Conservation (phyloP, 176 grass and related monocot species). For the Carex scoparia region DNA sequence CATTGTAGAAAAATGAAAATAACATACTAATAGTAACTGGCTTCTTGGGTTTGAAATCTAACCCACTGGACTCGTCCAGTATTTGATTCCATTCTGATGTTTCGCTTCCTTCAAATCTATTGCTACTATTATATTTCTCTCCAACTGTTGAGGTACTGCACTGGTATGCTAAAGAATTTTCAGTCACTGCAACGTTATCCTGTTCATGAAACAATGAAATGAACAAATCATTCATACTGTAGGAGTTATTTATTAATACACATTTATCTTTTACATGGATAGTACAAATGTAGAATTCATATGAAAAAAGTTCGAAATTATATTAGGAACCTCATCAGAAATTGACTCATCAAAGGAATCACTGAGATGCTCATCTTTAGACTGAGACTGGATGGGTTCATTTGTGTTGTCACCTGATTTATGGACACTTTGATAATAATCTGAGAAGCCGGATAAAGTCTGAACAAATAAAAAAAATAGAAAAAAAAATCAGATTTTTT, state of each 20-base stretch:
- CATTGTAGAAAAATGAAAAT: neutral
- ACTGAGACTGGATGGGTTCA: neutral
- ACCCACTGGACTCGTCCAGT: conserved; percentile 18
- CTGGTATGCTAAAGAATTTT: conserved; percentile 17
- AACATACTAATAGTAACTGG: conserved; percentile 13
- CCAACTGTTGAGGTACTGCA: conserved; percentile 1
- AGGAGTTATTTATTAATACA: neutral
- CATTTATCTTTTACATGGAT: neutral
- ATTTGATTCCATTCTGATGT: conserved; percentile 14
- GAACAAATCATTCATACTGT: neutral
- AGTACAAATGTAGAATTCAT: neutral
- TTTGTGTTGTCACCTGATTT: neutral
- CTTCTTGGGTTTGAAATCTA: neutral
- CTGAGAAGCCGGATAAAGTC: neutral
- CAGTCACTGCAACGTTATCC: conserved; percentile 11
- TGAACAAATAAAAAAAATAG: neutral
- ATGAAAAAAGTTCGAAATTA: neutral
- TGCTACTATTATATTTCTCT: conserved; percentile 7
- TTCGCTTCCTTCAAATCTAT: conserved; percentile 9
- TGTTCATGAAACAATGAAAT: neutral
- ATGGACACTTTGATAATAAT: neutral
- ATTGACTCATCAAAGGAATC: conserved; percentile 21
- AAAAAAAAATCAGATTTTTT: neutral
- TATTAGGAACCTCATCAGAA: conserved; percentile 21
- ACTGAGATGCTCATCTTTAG: conserved; percentile 12